phyloP scores from a whole-genome alignment of 768 basidiomycete genomes.

The Daedaleopsis sinensis region DNA sequence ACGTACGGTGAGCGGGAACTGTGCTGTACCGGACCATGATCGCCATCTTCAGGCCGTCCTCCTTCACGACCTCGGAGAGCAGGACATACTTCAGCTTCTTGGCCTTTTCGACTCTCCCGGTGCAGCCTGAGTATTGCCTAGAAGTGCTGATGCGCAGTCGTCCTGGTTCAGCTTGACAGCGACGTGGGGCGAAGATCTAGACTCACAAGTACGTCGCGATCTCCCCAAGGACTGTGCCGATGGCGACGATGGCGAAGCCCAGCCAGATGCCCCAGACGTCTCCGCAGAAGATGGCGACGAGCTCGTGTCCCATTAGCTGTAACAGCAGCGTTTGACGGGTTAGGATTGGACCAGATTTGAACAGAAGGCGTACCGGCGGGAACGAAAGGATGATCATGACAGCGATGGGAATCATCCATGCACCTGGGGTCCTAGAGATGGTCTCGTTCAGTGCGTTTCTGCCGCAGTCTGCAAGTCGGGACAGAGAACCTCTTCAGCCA shows the following conservation, averaged over 20 bases:
- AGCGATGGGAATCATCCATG: slow-evolving; percentile 45
- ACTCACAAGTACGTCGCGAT: slow-evolving; percentile 82
- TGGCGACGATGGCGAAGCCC: slow-evolving; percentile 84
- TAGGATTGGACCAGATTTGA: not conserved
- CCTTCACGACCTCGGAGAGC: slow-evolving; percentile 63
- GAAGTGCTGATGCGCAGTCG: slow-evolving; percentile 78
- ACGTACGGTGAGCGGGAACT: slow-evolving; percentile 83
- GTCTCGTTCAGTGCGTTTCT: too few species aligned
- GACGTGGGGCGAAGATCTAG: not conserved
- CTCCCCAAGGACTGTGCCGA: slow-evolving; percentile 83
- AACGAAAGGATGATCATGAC: slow-evolving; percentile 45
- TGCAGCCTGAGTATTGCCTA: slow-evolving; percentile 78
- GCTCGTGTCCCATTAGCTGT: slow-evolving; percentile 89
- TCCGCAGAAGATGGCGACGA: slow-evolving; percentile 84
- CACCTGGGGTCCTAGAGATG: slow-evolving; percentile 9
- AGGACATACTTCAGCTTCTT: slow-evolving; percentile 48
- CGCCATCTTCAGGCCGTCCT: slow-evolving; percentile 87
- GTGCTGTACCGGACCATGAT: slow-evolving; percentile 75
- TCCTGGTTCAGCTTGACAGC: not conserved
- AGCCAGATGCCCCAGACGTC: slow-evolving; percentile 87
- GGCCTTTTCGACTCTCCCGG: slow-evolving; percentile 67
- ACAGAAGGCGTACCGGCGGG: slow-evolving; percentile 24
- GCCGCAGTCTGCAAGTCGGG: too few species aligned
- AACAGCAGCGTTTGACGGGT: not conserved
- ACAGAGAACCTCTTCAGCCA: slow-evolving; percentile 70